Evolutionary conservation across 2,329 filamentous ascomycete species (phyloP).

Genomic region (Zymoseptoria brevis): DNA sequence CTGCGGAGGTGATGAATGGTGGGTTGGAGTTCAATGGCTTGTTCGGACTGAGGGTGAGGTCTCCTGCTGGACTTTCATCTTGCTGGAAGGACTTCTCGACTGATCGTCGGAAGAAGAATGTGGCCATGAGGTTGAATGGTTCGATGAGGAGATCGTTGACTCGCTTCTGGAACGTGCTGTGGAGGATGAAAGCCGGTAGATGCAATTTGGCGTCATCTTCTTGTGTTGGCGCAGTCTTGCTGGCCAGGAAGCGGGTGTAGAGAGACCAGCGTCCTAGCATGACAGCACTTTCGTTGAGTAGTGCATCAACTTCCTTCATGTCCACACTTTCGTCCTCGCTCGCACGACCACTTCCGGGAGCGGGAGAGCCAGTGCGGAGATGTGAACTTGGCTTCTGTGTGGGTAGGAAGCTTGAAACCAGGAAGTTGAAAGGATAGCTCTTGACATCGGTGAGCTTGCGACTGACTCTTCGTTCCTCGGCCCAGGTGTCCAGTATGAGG

Average conservation of each 20-base stretch:
- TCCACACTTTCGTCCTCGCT: slow-evolving; percentile 90
- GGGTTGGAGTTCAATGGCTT: slow-evolving; percentile 66
- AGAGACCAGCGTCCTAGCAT: slow-evolving; percentile 93
- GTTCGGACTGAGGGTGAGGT: slow-evolving; percentile 67
- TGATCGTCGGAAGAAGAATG: slow-evolving; percentile 91
- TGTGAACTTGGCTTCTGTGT: slow-evolving; percentile 45
- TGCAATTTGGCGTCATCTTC: slow-evolving; percentile 39
- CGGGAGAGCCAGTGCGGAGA: slow-evolving; percentile 60
- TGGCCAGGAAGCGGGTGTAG: slow-evolving; percentile 80
- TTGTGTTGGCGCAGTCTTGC: slow-evolving; percentile 56
- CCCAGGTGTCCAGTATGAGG: slow-evolving; percentile 92
- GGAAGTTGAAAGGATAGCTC: slow-evolving; percentile 93
- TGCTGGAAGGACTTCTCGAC: slow-evolving; percentile 97
- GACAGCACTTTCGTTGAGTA: slow-evolving; percentile 78
- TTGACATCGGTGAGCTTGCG: slow-evolving; percentile 89
- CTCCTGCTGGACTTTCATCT: slow-evolving; percentile 69
- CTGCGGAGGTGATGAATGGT: slow-evolving; percentile 87
- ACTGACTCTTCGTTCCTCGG: slow-evolving; percentile 76
- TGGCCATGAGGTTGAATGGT: slow-evolving; percentile 87
- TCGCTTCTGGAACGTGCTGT: slow-evolving; percentile 75
- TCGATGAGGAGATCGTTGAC: slow-evolving; percentile 63
- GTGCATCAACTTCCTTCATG: slow-evolving; percentile 88
- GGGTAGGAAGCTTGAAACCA: slow-evolving; percentile 87
- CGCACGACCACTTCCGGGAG: slow-evolving; percentile 49
- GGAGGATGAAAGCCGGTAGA: slow-evolving; percentile 65